Base-by-base conservation (phyloP, 2,329 filamentous ascomycete species). In the Verticillium nonalfalfae region DNA sequence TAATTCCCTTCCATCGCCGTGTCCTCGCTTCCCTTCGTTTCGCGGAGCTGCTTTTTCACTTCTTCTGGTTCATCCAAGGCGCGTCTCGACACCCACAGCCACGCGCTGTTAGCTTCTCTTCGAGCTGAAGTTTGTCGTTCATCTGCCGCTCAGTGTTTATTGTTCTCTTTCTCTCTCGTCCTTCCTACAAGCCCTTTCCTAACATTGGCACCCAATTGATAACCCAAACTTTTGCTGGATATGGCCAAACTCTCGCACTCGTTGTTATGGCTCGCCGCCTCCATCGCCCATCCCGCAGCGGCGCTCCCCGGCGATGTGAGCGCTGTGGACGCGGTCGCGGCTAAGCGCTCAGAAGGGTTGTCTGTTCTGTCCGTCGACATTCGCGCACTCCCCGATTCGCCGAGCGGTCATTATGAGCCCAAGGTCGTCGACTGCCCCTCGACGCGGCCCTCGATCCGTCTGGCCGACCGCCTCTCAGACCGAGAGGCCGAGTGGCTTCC, bases 401-500 rank as follows among this genome's bases (percentile, higher is more conserved):
- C 76, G 0, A 74, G 72, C 31, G 79, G 90, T 69, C 85, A 86
- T 64, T 97, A 97, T 73, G 84, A 86, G 1, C 93, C 93, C 0
- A 76, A 81, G 38, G 71, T 76, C 6, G 88, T 90, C 52, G 73
- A 83, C 64, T 97, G 93, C 69, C 92, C 93, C 4, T 76, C 79
- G 7, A 79, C 78, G n/a, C 82, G 85, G 55, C 93, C 93, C 1
- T 81, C 78, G 1, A 85, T 96, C 60, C 87, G 93, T 66, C 73
- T 73, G 39, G 90, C 90, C 56, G 74, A 75, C 33, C 69, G 70
- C 0, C 76, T 97, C 10, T 94, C 91, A 3, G 68, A 79, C 15
- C 79, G 88, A 61, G 94, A 97, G 77, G 81, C 79, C 45, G 77
- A 82, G 70, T 97, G 93, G 92, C 80, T 97, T 14, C 71, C 85